A percentile compares a stretch with the other conserved stretches of the same genome.
Conservation (phyloP, 2,329 filamentous ascomycete species). For the Claviceps sp. region DNA sequence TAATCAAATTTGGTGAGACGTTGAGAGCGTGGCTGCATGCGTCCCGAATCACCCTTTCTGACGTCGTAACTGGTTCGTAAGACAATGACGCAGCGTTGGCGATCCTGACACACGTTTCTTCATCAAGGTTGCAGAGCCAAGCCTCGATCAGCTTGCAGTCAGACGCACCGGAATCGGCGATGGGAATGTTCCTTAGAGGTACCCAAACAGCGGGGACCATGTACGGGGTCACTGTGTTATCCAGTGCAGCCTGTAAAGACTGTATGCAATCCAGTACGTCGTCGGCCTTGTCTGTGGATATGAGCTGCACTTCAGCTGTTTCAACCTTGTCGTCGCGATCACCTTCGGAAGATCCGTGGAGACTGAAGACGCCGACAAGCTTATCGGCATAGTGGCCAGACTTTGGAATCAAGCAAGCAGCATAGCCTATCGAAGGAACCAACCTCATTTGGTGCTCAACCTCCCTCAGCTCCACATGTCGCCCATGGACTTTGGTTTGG, state of each 20-base stretch:
- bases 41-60: constrained; percentile 3
- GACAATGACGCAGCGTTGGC: background rate
- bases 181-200: background rate
- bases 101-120: background rate
- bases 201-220: constrained; percentile 2
- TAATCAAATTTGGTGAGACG: background rate
- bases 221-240: background rate
- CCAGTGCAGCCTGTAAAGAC: background rate
- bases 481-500: constrained; percentile 44
- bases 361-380: constrained; percentile 6
- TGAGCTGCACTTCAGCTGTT: background rate
- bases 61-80: background rate
- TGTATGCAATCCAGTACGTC: background rate
- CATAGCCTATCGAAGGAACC: background rate
- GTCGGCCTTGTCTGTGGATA: background rate
- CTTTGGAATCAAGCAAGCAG: constrained; percentile 1
- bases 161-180: background rate
- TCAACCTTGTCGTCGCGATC: background rate
- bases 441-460: constrained; percentile 9
- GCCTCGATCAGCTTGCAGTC: background rate
- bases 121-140: constrained; percentile 2
- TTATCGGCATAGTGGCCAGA: constrained; percentile 2
- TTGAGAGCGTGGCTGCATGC: constrained; percentile 6
- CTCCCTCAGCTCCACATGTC: constrained; percentile 30
- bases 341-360: background rate